A percentile compares a stretch with the other conserved stretches of the same genome.
phyloP scores from a whole-genome alignment of 192 early-diverging fungal species.

The Backusella circina region DNA sequence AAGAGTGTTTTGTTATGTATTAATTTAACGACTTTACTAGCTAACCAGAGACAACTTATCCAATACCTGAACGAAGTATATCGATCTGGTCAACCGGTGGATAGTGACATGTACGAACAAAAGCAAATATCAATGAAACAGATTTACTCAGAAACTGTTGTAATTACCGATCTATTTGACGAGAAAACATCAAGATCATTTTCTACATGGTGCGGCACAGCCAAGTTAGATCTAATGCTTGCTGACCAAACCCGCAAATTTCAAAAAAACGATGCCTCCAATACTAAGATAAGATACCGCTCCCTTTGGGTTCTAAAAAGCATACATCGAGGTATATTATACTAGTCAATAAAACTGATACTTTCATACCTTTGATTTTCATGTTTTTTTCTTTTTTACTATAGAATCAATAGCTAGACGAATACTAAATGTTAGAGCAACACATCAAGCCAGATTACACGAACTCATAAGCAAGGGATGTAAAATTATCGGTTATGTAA shows the following conservation, averaged over 20 bases:
- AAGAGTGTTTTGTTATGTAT: constrained; percentile 7
- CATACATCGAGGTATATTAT: constrained; percentile 2
- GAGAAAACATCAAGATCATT: not conserved
- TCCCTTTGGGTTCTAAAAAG: constrained; percentile 3
- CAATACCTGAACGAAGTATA: constrained; percentile 12
- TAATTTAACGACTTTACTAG: constrained; percentile 11
- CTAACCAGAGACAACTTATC: not conserved
- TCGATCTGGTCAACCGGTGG: not conserved
- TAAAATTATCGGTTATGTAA: not conserved
- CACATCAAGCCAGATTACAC: not conserved
- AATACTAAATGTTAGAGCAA: not conserved
- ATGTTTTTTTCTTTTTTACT: not conserved
- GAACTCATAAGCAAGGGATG: not conserved
- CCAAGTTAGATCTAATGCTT: not conserved
- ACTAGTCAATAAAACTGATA: constrained; percentile 3
- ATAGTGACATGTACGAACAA: not conserved
- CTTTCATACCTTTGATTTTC: constrained; percentile 5
- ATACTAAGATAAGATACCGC: not conserved
- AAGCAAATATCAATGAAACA: constrained; percentile 7
- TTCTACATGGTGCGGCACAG: not conserved
- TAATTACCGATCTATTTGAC: not conserved
- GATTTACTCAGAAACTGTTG: not conserved
- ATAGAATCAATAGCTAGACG: not conserved
- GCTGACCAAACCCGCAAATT: not conserved
- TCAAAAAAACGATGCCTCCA: constrained; percentile 1